phyloP scores from a whole-genome alignment of 306 rosid species.

The Cotoneaster glaucophyllus region DNA sequence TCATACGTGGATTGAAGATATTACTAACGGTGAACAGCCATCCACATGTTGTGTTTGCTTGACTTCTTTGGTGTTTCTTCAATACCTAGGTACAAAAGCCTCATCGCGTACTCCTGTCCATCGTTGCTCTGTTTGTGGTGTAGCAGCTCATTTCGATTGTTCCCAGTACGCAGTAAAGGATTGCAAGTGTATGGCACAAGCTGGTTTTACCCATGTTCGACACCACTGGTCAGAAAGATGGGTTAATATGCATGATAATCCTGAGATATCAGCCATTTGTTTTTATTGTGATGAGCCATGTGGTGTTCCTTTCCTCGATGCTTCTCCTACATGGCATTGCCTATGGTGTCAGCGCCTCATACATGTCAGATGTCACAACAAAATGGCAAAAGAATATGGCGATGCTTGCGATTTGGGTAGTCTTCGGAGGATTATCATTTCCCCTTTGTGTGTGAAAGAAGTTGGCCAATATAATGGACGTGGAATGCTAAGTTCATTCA shows the following conservation, averaged over 20 bases:
- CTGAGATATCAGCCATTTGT: conserved; percentile 52
- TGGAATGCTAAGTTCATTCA: conserved; percentile 26
- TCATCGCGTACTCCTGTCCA: conserved; percentile 44
- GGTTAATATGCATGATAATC: conserved; percentile 60
- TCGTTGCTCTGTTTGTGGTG: conserved; percentile 80
- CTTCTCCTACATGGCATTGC: conserved; percentile 82
- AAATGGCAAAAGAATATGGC: conserved; percentile 52
- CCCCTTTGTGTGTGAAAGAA: conserved; percentile 64
- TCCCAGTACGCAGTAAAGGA: conserved; percentile 57
- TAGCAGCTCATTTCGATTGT: conserved; percentile 69
- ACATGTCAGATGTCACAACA: conserved; percentile 70
- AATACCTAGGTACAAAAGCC: conserved; percentile 49
- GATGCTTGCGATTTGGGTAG: conserved; percentile 68
- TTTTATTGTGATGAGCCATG: conserved; percentile 67
- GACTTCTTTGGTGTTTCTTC: conserved; percentile 57
- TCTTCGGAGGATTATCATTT: conserved; percentile 46
- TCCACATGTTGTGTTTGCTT: conserved; percentile 70
- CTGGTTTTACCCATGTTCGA: conserved; percentile 53
- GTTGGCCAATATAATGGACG: conserved; percentile 36
- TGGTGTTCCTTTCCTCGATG: conserved; percentile 67
- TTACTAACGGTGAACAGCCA: conserved; percentile 51
- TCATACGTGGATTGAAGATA: conserved; percentile 66
- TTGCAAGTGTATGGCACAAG: conserved; percentile 76
- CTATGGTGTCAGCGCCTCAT: conserved; percentile 76
- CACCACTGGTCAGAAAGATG: conserved; percentile 86